Evolutionary conservation across 345 rosid genomes (phyloP), one percentile per base, ranked within the genome.

Genomic region (Citrus sp.): DNA sequence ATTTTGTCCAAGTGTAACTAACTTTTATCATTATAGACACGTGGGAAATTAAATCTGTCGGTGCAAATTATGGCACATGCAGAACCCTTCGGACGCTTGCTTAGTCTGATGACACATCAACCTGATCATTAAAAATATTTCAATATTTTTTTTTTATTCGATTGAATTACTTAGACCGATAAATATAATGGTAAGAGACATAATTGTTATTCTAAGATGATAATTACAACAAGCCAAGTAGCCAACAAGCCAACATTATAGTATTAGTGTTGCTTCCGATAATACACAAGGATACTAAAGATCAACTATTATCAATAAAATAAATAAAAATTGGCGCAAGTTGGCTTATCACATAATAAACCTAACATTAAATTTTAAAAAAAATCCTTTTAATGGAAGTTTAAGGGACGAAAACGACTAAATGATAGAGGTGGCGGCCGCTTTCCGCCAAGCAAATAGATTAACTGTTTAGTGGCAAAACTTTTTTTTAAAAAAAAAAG

Each of bases 361-460:
- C 27, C 6, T 13, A 70, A 27, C 14, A 19, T 2, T 18, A 70
- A 70, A 12, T 46, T 8, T 25, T 58, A 3, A n/a, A 25, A 59
- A 8, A 22, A 22, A 34, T 21, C 42, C 21, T 69, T 42, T 25
- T n/a, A n/a, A 69, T 42, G 56, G 27, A 69, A 25, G 32, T 69
- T 42, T 3, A 24, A 1, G 27, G 9, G 4, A 4, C 19, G 61
- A 14, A 60, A 8, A 73, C 13, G 25, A 24, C 22, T 71, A 16
- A 59, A 16, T 24, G 19, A 14, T 69, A n/a, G 54, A 19, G 61
- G 38, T 27, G 70, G 70, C 42, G 46, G 70, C 46, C 2, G 56
- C 78, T 51, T 76, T 75, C 78, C 78, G 78, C 64, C 70, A 28
- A 46, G 42, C 72, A 51, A 76, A 65, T 76, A n/a, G 30, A 65